Base-by-base conservation (phyloP, 2,329 filamentous ascomycete genomes). In the Scedosporium dehoogii region DNA sequence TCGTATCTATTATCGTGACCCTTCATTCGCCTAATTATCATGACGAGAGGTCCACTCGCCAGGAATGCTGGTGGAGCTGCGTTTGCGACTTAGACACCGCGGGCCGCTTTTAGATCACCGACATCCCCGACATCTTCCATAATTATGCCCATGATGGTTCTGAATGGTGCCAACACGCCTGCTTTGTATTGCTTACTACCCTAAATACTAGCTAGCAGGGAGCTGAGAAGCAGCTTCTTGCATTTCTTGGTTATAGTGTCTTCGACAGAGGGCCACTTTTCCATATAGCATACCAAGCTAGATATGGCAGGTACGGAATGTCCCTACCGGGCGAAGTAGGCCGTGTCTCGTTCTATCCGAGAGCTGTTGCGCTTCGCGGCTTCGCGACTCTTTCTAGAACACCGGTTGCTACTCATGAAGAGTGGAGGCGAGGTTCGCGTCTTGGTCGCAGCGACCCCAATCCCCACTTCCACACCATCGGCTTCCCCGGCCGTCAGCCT, bases 401-500 rank as follows among this genome's bases (percentile, higher is more conserved):
- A 38, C 29, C 6, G 29, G 7, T 2, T 33, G 29, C 29, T 33
- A 33, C 29, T 33, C 29, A 6, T 6, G 5, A 38, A 38, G 9
- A 38, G 33, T 38, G 18, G 16, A 48, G 16, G 44, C 16, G 44
- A 48, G 44, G n/a, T 55, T 55, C 51, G 12, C 21, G 21, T 53
- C 48, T n/a, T 21, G 21, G 23, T 23, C 21, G 33, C 33, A 38
- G 10, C 23, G 10, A 18, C 23, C 21, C 51, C 18, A 55, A 18
- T 23, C 44, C 44, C 51, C 51, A 23, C 51, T 29, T 14, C 21
- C 23, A 55, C 23, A 27, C 18, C 23, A 23, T 55, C 51, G 51
- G 51, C 51, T 55, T 55, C 51, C 51, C 51, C 51, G 51, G 51
- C 51, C 14, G 51, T 29, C 51, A 55, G 51, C 51, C 51, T 55